Evolutionary conservation across 345 rosid species (phyloP), one percentile per base, ranked within the genome.

Genomic region (Eucalyptus polybractea): DNA sequence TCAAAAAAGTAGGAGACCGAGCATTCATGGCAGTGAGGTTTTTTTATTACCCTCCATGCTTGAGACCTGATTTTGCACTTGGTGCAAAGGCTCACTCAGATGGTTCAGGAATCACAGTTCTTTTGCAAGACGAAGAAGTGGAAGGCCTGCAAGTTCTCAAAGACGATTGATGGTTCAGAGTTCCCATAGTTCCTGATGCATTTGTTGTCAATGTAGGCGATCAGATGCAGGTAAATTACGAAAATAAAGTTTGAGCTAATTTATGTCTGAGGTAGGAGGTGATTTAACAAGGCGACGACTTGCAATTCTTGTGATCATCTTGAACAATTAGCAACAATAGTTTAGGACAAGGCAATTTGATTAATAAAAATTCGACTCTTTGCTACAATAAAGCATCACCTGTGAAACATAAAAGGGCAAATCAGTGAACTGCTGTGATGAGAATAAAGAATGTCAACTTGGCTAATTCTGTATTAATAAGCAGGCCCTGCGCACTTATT

Each of bases 1-100:
- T 29, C 81, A 49, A 69, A 87, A 15, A 89, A 90, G 76, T 89
- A 40, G 92, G 93, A 47, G 90, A 89, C 33, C 40, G 22, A 42
- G 80, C 92, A 76, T 22, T 87, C 21, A 80, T 90, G 93, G 67
- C 80, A 13, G 90, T 33, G 15, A 90, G 94, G 53, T 90, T 91
- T 81, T 90, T 88, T 87, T 42, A 87, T 45, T 91, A 91, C 86
- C 94, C 92, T 58, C 91, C 93, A 16, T 91, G 94, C 87, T 90
- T 90, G 27, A 69, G 80, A 87, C 93, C 93, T 33, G 90, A 89
- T 42, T 85, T 50, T 17, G 89, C 86, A 72, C 91, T 92, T 27
- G 94, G 94, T 17, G 80, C 90, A 22, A 92, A 91, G 72, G 90
- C 93, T 8, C 93, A 91, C 44, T 89, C 92, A 13, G 94, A 93